Evolutionary conservation across 441 rosid species (phyloP), one percentile per base, ranked within the genome.

Genomic region (Eugenia klotzschiana): DNA sequence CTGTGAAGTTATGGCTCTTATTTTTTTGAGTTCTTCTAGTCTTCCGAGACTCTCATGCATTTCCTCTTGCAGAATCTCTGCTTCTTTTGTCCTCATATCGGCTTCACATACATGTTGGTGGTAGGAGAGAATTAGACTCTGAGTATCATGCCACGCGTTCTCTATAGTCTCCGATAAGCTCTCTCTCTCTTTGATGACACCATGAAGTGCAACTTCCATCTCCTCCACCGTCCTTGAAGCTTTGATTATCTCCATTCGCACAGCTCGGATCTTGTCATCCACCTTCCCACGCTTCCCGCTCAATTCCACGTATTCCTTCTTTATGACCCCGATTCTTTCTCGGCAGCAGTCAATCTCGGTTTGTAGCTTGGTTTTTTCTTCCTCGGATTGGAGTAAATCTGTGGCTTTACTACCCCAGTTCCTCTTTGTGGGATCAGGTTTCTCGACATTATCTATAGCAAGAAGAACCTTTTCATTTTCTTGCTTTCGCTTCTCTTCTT

Each of bases 361-460:
- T 64, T 81, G 83, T 69, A 81, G 74, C 86, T 73, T 72, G 8
- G 80, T 72, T 77, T 81, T 84, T 55, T 84, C 51, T 56, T 84
- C 86, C 83, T 84, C 95, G 0, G 92, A 93, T 82, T 91, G 93
- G 51, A 97, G 88, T 81, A 97, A 86, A 69, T 97, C 98, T 1
- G 93, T 90, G 37, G 98, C 98, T 90, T 91, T 94, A 40, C 96
- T 89, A 2, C 93, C 91, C 91, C 91, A 90, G 73, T 86, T 89
- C n/a, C 86, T 89, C 57, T 87, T 89, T 6, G 84, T 18, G 46
- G 89, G 84, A 79, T 91, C 93, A 9, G 50, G 82, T 56, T 89
- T 93, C 83, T 94, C 96, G 4, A 94, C 83, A 87, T 97, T 96
- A 80, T 97, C 99, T 50, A 94, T 93, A 51, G 99, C 84, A 79